A percentile compares a stretch with the other conserved stretches of the same genome.
These are phyloP conservation scores for Stemphylium beticola DNA, from an alignment of 2,329 filamentous ascomycete species.

Conservation along the genomic window DNA sequence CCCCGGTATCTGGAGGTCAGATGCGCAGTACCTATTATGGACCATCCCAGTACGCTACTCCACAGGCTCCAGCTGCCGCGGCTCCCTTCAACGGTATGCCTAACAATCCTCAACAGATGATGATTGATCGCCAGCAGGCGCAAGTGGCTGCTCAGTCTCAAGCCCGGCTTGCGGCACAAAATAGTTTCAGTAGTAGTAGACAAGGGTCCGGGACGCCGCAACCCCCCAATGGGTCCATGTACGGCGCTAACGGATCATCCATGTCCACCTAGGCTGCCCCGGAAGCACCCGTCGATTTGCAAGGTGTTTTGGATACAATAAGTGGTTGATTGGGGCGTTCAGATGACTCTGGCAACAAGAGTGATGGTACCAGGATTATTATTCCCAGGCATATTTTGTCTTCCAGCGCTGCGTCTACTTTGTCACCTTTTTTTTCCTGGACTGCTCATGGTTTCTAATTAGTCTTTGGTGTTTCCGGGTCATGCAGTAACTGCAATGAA, in stretches of 20 bases:
- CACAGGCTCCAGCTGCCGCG: conserved; percentile 34
- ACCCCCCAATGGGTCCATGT: conserved; percentile 37
- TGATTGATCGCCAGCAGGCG: conserved; percentile 43
- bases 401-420: background rate
- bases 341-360: conserved; percentile 1
- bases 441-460: conserved; percentile 3
- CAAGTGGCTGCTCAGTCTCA: conserved; percentile 43
- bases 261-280: conserved; percentile 27
- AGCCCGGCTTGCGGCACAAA: conserved; percentile 45
- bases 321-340: conserved; percentile 28
- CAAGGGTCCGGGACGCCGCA: conserved; percentile 48
- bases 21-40: conserved; percentile 44
- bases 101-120: conserved; percentile 43
- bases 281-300: conserved; percentile 7
- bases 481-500: background rate
- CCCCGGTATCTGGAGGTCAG: conserved; percentile 36
- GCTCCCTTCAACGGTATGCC: conserved; percentile 28
- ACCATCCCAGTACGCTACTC: conserved; percentile 41
- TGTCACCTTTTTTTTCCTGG: background rate
- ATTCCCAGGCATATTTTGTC: conserved; percentile 1
- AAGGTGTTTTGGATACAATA: conserved; percentile 21
- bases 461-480: background rate
- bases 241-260: conserved; percentile 17
- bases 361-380: background rate
- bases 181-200: conserved; percentile 40